Conservation (phyloP, 805 yeast species). For the Lachancea dasiensis region DNA sequence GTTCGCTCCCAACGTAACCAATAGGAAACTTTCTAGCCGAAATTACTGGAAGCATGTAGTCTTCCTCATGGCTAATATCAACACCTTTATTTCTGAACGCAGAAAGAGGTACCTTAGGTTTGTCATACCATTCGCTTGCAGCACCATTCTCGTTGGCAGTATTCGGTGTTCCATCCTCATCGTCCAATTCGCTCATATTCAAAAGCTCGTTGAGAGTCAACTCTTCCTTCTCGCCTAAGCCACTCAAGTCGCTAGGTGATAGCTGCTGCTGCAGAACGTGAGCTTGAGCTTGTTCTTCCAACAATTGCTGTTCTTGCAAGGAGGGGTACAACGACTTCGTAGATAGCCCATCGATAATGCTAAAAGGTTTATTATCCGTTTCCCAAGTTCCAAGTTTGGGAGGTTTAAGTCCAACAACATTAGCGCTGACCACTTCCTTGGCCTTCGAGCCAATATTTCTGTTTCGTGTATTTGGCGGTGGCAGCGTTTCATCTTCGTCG, state of each 20-base stretch:
- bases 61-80: slow-evolving; percentile 29
- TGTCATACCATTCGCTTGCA: slow-evolving; percentile 33
- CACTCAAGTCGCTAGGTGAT: slow-evolving; percentile 14
- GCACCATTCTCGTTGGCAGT: slow-evolving; percentile 35
- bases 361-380: slow-evolving; percentile 77
- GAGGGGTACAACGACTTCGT: slow-evolving; percentile 72
- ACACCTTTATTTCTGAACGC: slow-evolving; percentile 84
- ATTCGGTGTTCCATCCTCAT: slow-evolving; percentile 50
- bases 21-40: slow-evolving; percentile 31
- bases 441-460: slow-evolving; percentile 66
- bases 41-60: slow-evolving; percentile 26
- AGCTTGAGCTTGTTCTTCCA: slow-evolving; percentile 22
- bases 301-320: slow-evolving; percentile 29
- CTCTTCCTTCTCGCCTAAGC: slow-evolving; percentile 35
- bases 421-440: slow-evolving; percentile 88
- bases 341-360: slow-evolving; percentile 90
- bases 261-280: slow-evolving; percentile 14
- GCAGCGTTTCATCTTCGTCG: slow-evolving; percentile 83
- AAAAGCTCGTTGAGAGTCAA: slow-evolving; percentile 71
- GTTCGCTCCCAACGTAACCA: slow-evolving; percentile 33
- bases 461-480: slow-evolving; percentile 53
- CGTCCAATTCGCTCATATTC: slow-evolving; percentile 83
- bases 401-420: slow-evolving; percentile 79
- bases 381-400: slow-evolving; percentile 93
- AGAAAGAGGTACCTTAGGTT: slow-evolving; percentile 67